Percentiles rank a stretch among this genome's conserved stretches.
phyloP scores from a whole-genome alignment of 1,139 yeast species.

The Candida buenavistaensis region DNA sequence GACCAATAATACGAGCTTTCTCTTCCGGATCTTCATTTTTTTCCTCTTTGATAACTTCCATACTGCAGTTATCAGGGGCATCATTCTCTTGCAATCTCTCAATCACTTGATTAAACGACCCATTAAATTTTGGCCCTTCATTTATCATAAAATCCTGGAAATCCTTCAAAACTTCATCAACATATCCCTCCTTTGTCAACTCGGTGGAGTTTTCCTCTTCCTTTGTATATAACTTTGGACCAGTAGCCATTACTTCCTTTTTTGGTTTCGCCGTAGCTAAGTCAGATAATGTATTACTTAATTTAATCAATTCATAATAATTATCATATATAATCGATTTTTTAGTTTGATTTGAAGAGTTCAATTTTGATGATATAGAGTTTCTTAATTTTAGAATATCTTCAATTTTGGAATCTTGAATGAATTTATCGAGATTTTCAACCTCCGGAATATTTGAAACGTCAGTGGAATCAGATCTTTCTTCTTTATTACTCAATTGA shows the following conservation, averaged over 20 bases:
- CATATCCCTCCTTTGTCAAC: conserved; percentile 19
- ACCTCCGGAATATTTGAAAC: conserved; percentile 21
- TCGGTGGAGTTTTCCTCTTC: conserved; percentile 3
- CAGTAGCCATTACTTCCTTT: conserved; percentile 4
- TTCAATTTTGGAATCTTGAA: conserved; percentile 31
- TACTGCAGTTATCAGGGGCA: conserved; percentile 24
- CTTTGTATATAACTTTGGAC: conserved; percentile 10
- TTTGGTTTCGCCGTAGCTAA: conserved; percentile 22
- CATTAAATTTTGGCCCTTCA: conserved; percentile 25
- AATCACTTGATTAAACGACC: conserved; percentile 31
- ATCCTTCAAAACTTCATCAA: conserved; percentile 29
- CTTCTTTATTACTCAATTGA: conserved; percentile 19
- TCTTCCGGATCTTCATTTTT: conserved; percentile 12
- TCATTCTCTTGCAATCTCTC: conserved; percentile 18
- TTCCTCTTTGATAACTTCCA: conserved; percentile 18
- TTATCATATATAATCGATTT: conserved; percentile 50
- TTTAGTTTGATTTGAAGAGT: conserved; percentile 43
- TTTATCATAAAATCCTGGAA: conserved; percentile 26
- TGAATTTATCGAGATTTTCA: conserved; percentile 29
- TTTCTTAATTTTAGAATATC: conserved; percentile 41
- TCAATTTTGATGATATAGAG: conserved; percentile 29
- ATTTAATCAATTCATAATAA: conserved; percentile 45
- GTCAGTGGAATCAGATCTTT: not conserved
- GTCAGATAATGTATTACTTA: conserved; percentile 37
- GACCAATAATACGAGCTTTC: conserved; percentile 17